A percentile compares a stretch with the other conserved stretches of the same genome.
These are phyloP conservation scores for Eucalyptus grandis DNA, from an alignment of 345 rosid species.

Conservation along the genomic window DNA sequence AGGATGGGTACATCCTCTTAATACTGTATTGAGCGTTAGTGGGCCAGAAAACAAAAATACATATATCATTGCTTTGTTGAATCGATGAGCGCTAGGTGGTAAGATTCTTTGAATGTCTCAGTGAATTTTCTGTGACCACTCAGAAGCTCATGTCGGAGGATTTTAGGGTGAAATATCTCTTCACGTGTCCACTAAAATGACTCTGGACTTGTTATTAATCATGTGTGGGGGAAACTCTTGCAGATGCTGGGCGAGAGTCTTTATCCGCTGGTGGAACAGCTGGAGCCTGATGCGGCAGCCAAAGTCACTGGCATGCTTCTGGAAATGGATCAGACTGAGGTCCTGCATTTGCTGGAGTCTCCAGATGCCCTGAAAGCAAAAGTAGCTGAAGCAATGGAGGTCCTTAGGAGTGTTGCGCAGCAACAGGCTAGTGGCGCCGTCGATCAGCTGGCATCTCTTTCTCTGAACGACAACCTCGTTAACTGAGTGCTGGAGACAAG, in stretches of 20 bases:
- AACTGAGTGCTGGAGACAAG: slow-evolving; percentile 9
- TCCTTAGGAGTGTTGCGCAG: slow-evolving; percentile 63
- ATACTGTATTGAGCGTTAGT: not conserved
- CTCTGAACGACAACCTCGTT: slow-evolving; percentile 52
- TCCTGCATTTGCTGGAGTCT: slow-evolving; percentile 85
- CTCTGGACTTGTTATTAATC: not conserved
- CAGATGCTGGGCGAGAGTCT: slow-evolving; percentile 96
- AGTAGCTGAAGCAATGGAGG: slow-evolving; percentile 98
- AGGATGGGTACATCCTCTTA: not conserved
- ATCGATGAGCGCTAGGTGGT: not conserved
- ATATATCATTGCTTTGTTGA: not conserved
- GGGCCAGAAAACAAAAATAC: not conserved
- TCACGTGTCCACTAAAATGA: not conserved
- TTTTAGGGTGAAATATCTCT: not conserved
- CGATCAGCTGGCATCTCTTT: slow-evolving; percentile 68
- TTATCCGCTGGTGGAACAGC: slow-evolving; percentile 86
- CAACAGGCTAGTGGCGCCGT: slow-evolving; percentile 51
- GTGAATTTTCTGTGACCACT: not conserved
- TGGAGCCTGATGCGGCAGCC: slow-evolving; percentile 83
- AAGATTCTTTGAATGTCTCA: not conserved
- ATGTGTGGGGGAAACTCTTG: not conserved
- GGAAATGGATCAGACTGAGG: slow-evolving; percentile 98
- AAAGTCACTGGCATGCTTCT: slow-evolving; percentile 96
- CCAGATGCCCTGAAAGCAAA: slow-evolving; percentile 84
- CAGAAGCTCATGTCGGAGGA: not conserved